Percentiles rank a stretch among this genome's conserved stretches.
Evolutionary conservation across 169 alveolate genomes (phyloP).

Genomic region (Babesia caballi): DNA sequence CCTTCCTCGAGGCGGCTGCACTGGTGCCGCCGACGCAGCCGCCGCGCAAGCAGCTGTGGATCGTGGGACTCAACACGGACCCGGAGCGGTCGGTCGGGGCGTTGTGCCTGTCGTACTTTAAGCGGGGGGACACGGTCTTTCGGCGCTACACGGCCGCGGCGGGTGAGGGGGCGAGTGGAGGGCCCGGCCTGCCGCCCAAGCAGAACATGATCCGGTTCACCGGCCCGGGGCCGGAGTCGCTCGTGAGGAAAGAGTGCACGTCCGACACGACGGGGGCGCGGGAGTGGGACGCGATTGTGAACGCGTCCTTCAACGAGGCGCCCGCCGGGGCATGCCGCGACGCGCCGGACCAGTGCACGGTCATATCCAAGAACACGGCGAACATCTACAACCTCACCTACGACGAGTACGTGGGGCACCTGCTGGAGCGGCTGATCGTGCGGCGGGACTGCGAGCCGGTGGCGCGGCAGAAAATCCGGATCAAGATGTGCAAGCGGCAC

Average conservation of each 20-base stretch:
- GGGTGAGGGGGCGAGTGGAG: not conserved
- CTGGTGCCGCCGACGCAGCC: constrained; percentile 62
- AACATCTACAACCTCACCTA: constrained; percentile 34
- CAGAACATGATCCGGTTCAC: constrained; percentile 31
- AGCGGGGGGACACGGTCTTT: not conserved
- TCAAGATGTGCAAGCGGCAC: constrained; percentile 48
- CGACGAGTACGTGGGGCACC: constrained; percentile 47
- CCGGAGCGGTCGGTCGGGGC: constrained; percentile 76
- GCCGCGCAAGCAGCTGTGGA: constrained; percentile 23
- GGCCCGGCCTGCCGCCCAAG: not conserved
- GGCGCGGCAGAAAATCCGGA: constrained; percentile 48
- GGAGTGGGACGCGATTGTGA: constrained; percentile 10
- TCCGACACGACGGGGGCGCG: constrained; percentile 10
- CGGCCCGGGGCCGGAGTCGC: not conserved
- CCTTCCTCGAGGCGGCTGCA: constrained; percentile 78
- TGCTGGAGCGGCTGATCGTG: constrained; percentile 39
- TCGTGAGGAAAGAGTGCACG: constrained; percentile 18
- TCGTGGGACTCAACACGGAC: constrained; percentile 77
- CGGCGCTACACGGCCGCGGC: not conserved
- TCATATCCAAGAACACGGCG: not conserved
- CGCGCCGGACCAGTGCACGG: constrained; percentile 7
- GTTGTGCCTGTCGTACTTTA: constrained; percentile 63
- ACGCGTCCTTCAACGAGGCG: not conserved
- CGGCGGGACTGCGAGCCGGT: constrained; percentile 32
- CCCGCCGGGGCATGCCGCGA: not conserved